Evolutionary conservation across 805 yeast genomes (phyloP).

Genomic region (Candida methanosorbosa): DNA sequence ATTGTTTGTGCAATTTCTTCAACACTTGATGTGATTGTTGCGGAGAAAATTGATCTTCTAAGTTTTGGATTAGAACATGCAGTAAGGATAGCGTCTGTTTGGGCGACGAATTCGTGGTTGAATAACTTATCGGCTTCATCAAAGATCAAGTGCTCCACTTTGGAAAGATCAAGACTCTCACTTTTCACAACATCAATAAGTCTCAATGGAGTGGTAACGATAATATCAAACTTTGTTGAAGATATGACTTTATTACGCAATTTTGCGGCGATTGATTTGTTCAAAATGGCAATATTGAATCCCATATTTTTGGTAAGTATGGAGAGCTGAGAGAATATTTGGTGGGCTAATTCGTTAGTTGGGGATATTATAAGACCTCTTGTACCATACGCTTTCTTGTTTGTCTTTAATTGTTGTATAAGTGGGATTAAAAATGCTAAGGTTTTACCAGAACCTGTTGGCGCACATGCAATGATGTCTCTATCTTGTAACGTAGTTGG

Average conservation of each 20-base stretch:
- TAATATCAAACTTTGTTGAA: conserved; percentile 61
- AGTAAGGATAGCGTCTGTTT: conserved; percentile 77
- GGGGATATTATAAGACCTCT: conserved; percentile 84
- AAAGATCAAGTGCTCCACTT: conserved; percentile 68
- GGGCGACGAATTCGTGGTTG: conserved; percentile 80
- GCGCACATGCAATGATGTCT: conserved; percentile 90
- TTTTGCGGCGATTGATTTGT: conserved; percentile 65
- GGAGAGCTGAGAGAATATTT: conserved; percentile 63
- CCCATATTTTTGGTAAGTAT: conserved; percentile 48
- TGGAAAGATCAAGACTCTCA: conserved; percentile 49
- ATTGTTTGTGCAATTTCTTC: conserved; percentile 82
- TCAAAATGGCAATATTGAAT: conserved; percentile 54
- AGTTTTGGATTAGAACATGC: conserved; percentile 42
- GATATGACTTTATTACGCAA: conserved; percentile 51
- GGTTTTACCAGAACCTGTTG: conserved; percentile 98
- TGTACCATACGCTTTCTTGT: conserved; percentile 38
- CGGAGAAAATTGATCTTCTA: conserved; percentile 80
- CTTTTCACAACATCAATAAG: conserved; percentile 68
- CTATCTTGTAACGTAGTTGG: conserved; percentile 64
- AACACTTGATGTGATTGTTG: conserved; percentile 89
- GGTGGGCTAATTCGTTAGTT: conserved; percentile 88
- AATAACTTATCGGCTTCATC: conserved; percentile 96
- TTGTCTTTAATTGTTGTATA: conserved; percentile 36
- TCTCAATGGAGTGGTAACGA: conserved; percentile 84
- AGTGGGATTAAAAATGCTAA: conserved; percentile 82